Percentiles rank a stretch among this genome's conserved stretches.
Evolutionary conservation across 2,329 filamentous ascomycete species (phyloP).

Genomic region (Botrytis pseudocinerea): DNA sequence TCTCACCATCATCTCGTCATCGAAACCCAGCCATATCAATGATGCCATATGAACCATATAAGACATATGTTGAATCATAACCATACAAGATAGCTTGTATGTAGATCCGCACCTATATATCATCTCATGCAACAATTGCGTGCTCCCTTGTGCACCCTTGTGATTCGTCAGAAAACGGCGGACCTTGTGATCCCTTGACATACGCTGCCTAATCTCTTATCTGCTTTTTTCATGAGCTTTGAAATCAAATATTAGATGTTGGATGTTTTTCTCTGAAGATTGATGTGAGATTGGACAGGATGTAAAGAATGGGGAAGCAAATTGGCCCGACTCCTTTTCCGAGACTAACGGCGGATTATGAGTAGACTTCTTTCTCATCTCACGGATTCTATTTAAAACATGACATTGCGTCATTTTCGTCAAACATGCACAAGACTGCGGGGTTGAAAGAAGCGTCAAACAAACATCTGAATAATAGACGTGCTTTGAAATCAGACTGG

Average conservation of each 20-base stretch:
- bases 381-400: background rate
- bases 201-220: background rate
- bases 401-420: constrained; percentile 16
- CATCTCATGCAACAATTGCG: constrained; percentile 22
- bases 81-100: background rate
- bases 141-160: constrained; percentile 3
- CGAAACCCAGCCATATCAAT: constrained; percentile 14
- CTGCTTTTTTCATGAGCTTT: background rate
- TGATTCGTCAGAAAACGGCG: constrained; percentile 16
- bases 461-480: background rate
- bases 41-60: constrained; percentile 16
- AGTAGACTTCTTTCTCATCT: no score
- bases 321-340: background rate
- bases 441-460: background rate
- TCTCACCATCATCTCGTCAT: constrained; percentile 10
- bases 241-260: constrained; percentile 4
- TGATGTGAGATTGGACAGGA: background rate
- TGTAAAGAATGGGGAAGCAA: background rate
- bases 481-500: constrained; percentile 21
- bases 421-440: constrained; percentile 1
- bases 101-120: background rate
- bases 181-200: background rate
- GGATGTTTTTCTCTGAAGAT: background rate
- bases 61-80: background rate
- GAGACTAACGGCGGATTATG: background rate